Conservation (phyloP, 2,329 filamentous ascomycete species). For the Hypocrella siamensis region DNA sequence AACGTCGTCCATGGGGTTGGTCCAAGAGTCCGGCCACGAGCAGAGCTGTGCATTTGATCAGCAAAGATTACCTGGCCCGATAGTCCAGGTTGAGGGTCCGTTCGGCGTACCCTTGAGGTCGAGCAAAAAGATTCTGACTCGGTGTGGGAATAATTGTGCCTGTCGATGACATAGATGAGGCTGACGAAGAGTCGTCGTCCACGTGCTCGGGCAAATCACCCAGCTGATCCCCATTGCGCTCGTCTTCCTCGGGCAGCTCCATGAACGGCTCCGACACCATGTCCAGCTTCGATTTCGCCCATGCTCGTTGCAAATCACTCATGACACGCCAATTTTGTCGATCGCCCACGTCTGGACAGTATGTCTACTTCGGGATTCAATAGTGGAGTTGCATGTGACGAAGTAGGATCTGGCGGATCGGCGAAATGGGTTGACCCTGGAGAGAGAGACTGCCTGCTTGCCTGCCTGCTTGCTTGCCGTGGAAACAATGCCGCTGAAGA, state of each 20-base stretch:
- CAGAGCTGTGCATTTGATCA: constrained; percentile 19
- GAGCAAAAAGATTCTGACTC: constrained; percentile 57
- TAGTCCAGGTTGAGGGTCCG: too few relatives aligned
- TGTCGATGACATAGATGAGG: constrained; percentile 78
- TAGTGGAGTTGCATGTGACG: too few relatives aligned
- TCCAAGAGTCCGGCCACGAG: constrained; percentile 39
- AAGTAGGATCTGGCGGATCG: too few relatives aligned
- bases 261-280: constrained; percentile 34
- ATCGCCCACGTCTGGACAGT: too few relatives aligned
- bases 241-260: constrained; percentile 36
- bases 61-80: too few relatives aligned
- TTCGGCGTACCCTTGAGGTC: constrained; percentile 45
- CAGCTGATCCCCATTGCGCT: constrained; percentile 19
- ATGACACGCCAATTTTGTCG: too few relatives aligned
- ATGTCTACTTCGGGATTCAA: too few relatives aligned
- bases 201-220: constrained; percentile 27
- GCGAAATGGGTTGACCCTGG: too few relatives aligned
- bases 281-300: constrained; percentile 60
- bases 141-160: constrained; percentile 78
- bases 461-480: too few relatives aligned
- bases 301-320: constrained; percentile 69
- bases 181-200: constrained; percentile 53
- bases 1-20: constrained; percentile 76
- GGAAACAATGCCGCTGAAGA: too few relatives aligned
- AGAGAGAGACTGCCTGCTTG: too few relatives aligned